Conservation (phyloP, 345 rosid species). For the Diplotaxis tenuifolia region DNA sequence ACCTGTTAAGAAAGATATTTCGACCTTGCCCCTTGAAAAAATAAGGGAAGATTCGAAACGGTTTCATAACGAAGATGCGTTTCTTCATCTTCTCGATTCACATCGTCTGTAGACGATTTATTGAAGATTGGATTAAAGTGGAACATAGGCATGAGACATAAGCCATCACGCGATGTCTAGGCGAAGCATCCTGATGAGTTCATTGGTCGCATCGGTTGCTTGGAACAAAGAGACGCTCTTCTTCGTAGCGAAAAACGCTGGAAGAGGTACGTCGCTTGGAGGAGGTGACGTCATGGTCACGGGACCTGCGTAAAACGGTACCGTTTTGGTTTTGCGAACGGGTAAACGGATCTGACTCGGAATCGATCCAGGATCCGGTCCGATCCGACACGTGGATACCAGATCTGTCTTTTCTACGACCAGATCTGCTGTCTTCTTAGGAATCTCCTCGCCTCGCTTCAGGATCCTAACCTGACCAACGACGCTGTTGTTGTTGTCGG, state of each 20-base stretch:
- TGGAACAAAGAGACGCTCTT: constrained; percentile 25
- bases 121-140: background rate
- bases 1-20: constrained; percentile 36
- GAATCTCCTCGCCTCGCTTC: constrained; percentile 60
- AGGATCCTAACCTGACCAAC: constrained; percentile 64
- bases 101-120: constrained; percentile 25
- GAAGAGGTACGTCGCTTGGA: constrained; percentile 86
- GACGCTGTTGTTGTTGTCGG: background rate
- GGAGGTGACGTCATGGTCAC: constrained; percentile 76
- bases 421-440: background rate
- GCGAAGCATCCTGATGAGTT: constrained; percentile 53
- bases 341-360: constrained; percentile 36
- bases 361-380: constrained; percentile 38
- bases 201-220: constrained; percentile 48
- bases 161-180: constrained; percentile 36
- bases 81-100: constrained; percentile 35
- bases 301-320: constrained; percentile 68
- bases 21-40: constrained; percentile 79
- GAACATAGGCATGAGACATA: background rate
- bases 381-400: constrained; percentile 34
- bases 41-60: constrained; percentile 57
- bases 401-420: constrained; percentile 30
- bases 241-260: constrained; percentile 55
- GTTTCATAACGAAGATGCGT: constrained; percentile 31
- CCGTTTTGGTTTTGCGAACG: constrained; percentile 11